phyloP scores from a whole-genome alignment of 2,329 filamentous ascomycete genomes.

The Ophiocordyceps camponoti-floridani region DNA sequence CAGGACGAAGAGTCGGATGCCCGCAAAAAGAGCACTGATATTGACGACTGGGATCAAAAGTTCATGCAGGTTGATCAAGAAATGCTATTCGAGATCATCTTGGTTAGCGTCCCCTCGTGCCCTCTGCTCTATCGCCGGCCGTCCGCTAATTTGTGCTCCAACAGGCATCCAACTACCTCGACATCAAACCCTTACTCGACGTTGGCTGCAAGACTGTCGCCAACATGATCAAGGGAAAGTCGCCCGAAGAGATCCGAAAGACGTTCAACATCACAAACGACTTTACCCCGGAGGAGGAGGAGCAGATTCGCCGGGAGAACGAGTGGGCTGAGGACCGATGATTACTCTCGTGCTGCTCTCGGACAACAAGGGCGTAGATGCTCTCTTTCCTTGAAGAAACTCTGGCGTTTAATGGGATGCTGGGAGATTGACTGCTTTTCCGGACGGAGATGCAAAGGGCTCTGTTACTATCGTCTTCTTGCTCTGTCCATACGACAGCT shows the following conservation, averaged over 20 bases:
- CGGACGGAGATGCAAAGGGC: not conserved
- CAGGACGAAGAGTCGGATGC: constrained; percentile 84
- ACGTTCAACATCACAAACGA: constrained; percentile 99
- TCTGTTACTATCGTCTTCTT: not conserved
- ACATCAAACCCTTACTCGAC: constrained; percentile 95
- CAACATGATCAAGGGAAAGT: constrained; percentile 99
- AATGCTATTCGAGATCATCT: constrained; percentile 98
- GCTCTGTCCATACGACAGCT: no score
- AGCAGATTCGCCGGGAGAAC: constrained; percentile 86
- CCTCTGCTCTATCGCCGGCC: not conserved
- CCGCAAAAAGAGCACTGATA: constrained; percentile 96
- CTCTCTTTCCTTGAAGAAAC: not conserved
- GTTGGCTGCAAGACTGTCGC: constrained; percentile 99
- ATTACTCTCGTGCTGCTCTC: not conserved
- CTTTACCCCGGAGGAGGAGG: constrained; percentile 96
- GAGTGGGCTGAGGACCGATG: constrained; percentile 77
- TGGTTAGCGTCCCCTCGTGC: constrained; percentile 29
- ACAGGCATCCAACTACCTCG: constrained; percentile 91
- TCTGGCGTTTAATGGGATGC: constrained; percentile 7
- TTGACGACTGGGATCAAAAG: constrained; percentile 99
- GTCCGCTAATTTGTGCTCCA: not conserved
- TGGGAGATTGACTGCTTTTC: constrained; percentile 2
- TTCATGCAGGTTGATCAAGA: constrained; percentile 99
- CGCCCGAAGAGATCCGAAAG: constrained; percentile 96
- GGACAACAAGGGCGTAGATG: not conserved